These are phyloP conservation scores for Yamadazyma ubonensis DNA, from an alignment of 805 yeast species.

Conservation along the genomic window DNA sequence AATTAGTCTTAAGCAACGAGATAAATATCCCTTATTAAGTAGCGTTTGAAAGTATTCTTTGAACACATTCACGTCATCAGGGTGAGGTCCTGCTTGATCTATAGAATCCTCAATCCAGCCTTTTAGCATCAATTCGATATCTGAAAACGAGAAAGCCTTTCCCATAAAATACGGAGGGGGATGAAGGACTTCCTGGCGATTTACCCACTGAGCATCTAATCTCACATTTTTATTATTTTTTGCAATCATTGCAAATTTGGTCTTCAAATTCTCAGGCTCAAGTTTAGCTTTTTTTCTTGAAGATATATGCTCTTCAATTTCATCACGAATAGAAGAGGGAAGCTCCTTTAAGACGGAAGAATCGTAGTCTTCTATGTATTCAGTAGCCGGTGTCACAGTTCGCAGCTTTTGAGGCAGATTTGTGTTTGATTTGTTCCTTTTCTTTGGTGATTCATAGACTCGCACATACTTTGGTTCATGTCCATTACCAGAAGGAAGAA, in stretches of 20 bases:
- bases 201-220: slow-evolving; percentile 22
- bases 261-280: slow-evolving; percentile 26
- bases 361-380: slow-evolving; percentile 25
- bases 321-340: slow-evolving; percentile 37
- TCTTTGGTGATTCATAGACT: slow-evolving; percentile 30
- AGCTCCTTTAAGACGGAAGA: slow-evolving; percentile 36
- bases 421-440: slow-evolving; percentile 13
- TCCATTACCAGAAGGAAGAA: slow-evolving; percentile 33
- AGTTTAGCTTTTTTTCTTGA: slow-evolving; percentile 26
- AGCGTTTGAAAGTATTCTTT: slow-evolving; percentile 20
- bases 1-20: slow-evolving; percentile 20
- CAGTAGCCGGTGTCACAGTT: slow-evolving; percentile 16
- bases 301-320: slow-evolving; percentile 36
- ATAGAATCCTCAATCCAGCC: slow-evolving; percentile 30
- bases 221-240: slow-evolving; percentile 15
- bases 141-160: slow-evolving; percentile 10
- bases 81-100: slow-evolving; percentile 35
- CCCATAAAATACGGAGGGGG: slow-evolving; percentile 19
- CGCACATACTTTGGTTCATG: slow-evolving; percentile 30
- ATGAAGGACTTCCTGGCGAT: slow-evolving; percentile 16
- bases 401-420: slow-evolving; percentile 14
- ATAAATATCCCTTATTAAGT: slow-evolving; percentile 16
- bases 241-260: slow-evolving; percentile 22
- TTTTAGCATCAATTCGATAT: slow-evolving; percentile 18
- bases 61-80: slow-evolving; percentile 28